Base-by-base conservation (phyloP, 1,139 yeast genomes). In the Hemisphaericaspora xylofermentans region DNA sequence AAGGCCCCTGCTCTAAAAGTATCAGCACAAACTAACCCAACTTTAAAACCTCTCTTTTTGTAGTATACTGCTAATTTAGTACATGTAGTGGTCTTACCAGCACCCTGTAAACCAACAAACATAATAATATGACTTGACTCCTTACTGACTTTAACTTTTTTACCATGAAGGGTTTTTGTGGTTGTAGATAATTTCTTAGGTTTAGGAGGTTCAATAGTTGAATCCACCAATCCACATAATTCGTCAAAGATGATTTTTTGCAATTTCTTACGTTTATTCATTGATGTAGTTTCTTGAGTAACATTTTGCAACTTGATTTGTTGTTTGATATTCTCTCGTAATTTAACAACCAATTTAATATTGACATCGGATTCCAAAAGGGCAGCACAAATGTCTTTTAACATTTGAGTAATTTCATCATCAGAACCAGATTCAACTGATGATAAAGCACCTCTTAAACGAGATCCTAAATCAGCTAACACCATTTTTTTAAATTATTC, bases 1-100 rank as follows among this genome's bases (percentile, higher is more conserved):
- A 93, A 93, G 1, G 98, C 98, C 75, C 98, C 98, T 27, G 98
- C 98, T 75, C 98, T 82, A 73, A 93, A 93, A 31, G 98, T 93
- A 73, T 93, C 98, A 2, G 98, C 98, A 79, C 98, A 94, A 22
- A 93, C 98, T 56, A 93, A 71, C 40, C 98, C 98, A 35, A 89
- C 96, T 60, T 88, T 89, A 66, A 83, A 88, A 1, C 97, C 97
- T 59, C 98, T 75, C 61, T 93, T 81, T 58, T 91, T 93, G 61
- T 93, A 94, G 63, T 88, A 91, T 1, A 88, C 95, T 0, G 98
- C 98, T 53, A 93, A 73, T 62, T 93, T 93, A 1, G 98, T 93
- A 80, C 98, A 91, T 2, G 97, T 83, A 0, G 98, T 93, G 21
- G 98, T 93, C 63, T 93, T 93, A 77, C 98, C 98, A 8, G 98